Conservation (phyloP, 1,139 yeast species). For the Geotrichum aggregatum region DNA sequence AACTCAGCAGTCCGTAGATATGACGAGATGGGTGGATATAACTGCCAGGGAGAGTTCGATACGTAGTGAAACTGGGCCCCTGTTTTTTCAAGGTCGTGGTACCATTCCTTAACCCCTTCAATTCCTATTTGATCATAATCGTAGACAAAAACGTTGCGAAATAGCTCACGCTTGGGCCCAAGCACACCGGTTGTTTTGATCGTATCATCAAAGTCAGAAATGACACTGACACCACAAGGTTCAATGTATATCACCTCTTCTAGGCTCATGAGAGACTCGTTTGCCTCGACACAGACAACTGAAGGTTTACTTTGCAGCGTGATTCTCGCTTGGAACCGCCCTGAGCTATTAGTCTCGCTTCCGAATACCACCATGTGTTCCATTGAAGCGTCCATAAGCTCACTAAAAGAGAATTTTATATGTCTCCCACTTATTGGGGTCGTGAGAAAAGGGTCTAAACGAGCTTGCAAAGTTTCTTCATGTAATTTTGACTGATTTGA, state of each 20-base stretch:
- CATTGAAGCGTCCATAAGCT: conserved; percentile 12
- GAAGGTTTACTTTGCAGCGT: conserved; percentile 30
- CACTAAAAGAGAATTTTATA: conserved; percentile 15
- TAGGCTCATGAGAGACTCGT: conserved; percentile 23
- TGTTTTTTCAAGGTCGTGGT: conserved; percentile 39
- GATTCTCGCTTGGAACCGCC: conserved; percentile 40
- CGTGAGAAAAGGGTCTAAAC: conserved; percentile 31
- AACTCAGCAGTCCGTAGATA: conserved; percentile 55
- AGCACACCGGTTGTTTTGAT: conserved; percentile 84
- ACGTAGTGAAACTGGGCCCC: conserved; percentile 78
- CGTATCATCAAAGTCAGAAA: conserved; percentile 94
- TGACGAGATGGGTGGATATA: conserved; percentile 59
- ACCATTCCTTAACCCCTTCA: conserved; percentile 74
- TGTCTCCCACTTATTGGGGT: conserved; percentile 28
- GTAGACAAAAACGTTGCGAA: conserved; percentile 69
- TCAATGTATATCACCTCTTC: conserved; percentile 25
- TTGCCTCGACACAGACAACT: conserved; percentile 28
- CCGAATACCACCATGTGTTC: conserved; percentile 14
- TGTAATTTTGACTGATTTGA: background rate
- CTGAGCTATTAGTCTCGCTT: conserved; percentile 33
- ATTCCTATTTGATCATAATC: conserved; percentile 64
- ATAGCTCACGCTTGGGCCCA: conserved; percentile 77
- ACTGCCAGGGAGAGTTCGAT: conserved; percentile 92
- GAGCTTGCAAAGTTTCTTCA: conserved; percentile 27
- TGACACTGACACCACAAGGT: conserved; percentile 60